Conservation (phyloP, 2,329 filamentous ascomycete species). For the Cladobotryum protrusum region DNA sequence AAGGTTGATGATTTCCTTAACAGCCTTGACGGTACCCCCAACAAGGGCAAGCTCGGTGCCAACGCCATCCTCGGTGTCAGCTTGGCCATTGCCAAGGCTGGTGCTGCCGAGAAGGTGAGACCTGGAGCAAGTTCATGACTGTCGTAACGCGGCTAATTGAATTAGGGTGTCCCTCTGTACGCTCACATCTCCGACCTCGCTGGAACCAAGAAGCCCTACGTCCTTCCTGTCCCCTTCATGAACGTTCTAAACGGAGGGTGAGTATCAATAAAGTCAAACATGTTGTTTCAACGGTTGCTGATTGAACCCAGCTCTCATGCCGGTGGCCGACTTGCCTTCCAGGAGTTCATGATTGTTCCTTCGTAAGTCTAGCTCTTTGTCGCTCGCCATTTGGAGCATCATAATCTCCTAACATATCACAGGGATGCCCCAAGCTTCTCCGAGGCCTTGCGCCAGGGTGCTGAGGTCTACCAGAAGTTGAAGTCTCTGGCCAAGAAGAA, state of each 20-base stretch:
- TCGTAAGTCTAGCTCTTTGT: slow-evolving; percentile 44
- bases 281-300: slow-evolving; percentile 10
- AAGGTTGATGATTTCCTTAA: slow-evolving; percentile 80
- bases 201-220: slow-evolving; percentile 86
- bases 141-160: slow-evolving; percentile 2
- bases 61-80: slow-evolving; percentile 84
- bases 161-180: slow-evolving; percentile 71
- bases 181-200: slow-evolving; percentile 82
- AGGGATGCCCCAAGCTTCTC: slow-evolving; percentile 83
- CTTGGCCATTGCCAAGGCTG: slow-evolving; percentile 80
- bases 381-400: neutral
- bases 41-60: slow-evolving; percentile 84
- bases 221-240: slow-evolving; percentile 87
- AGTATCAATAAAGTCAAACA: slow-evolving; percentile 16
- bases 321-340: slow-evolving; percentile 90
- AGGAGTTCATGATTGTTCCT: slow-evolving; percentile 94
- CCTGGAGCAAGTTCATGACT: neutral
- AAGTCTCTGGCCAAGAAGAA: slow-evolving; percentile 98
- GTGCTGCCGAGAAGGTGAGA: slow-evolving; percentile 73
- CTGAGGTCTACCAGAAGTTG: slow-evolving; percentile 97
- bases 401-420: slow-evolving; percentile 13
- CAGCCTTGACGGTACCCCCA: slow-evolving; percentile 74
- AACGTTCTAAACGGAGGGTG: slow-evolving; percentile 79
- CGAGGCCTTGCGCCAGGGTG: slow-evolving; percentile 91
- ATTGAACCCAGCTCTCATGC: slow-evolving; percentile 68